Percentiles rank a stretch among this genome's conserved stretches.
Conservation (phyloP, 176 grass and related monocot genomes). For the Puya raimondii region DNA sequence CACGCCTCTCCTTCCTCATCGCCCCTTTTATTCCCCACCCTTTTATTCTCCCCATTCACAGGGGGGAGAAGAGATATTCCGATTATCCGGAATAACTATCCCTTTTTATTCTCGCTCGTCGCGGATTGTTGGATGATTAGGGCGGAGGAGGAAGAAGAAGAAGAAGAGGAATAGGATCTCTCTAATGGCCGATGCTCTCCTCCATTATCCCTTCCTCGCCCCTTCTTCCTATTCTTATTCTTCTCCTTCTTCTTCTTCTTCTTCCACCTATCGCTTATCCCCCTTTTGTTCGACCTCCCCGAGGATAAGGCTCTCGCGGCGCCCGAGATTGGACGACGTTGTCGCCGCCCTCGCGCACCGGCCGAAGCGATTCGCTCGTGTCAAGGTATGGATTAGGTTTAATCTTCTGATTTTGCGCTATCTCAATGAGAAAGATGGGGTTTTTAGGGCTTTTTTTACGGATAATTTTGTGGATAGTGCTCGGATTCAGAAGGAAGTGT, state of each 20-base stretch:
- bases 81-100: too few species aligned
- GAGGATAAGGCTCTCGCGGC: slow-evolving; percentile 7
- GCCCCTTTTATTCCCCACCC: not conserved
- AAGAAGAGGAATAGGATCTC: not conserved
- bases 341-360: slow-evolving; percentile 12
- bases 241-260: slow-evolving; percentile 14
- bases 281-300: not conserved
- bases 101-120: not conserved
- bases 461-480: slow-evolving; percentile 25
- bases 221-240: slow-evolving; percentile 8
- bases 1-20: slow-evolving; percentile 4
- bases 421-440: not conserved
- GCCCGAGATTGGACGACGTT: not conserved
- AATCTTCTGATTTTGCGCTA: not conserved
- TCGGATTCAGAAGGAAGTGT: not conserved
- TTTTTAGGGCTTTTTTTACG: not conserved
- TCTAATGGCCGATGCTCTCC: slow-evolving; percentile 55
- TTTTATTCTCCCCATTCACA: not conserved
- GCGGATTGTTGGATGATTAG: not conserved
- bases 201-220: slow-evolving; percentile 8
- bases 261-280: slow-evolving; percentile 17
- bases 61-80: too few species aligned
- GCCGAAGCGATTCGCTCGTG: slow-evolving; percentile 14
- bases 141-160: not conserved
- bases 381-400: slow-evolving; percentile 28